Conservation (phyloP, 2,329 filamentous ascomycete genomes). For the Penicillium janthinellum region DNA sequence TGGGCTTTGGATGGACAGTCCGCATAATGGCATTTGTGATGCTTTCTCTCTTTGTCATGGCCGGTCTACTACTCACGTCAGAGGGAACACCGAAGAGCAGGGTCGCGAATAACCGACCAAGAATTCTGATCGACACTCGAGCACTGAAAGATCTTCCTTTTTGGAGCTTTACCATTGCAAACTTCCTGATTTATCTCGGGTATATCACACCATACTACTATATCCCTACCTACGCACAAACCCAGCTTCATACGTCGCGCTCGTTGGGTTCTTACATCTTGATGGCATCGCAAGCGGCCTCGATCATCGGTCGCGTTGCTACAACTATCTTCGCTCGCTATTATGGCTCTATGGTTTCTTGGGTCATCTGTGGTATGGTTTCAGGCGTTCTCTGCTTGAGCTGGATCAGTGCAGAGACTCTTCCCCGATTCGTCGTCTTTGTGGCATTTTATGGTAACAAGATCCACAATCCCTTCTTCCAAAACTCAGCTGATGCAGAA, state of each 20-base stretch:
- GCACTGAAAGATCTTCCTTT: constrained; percentile 52
- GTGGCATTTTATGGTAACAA: constrained; percentile 55
- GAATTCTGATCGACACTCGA: constrained; percentile 46
- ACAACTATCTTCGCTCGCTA: constrained; percentile 59
- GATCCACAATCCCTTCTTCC: not conserved
- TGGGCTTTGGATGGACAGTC: constrained; percentile 62
- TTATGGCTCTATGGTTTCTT: constrained; percentile 59
- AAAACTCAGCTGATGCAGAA: not conserved
- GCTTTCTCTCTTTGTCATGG: constrained; percentile 34
- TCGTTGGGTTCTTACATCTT: constrained; percentile 57
- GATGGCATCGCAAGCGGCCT: constrained; percentile 62
- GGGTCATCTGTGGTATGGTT: constrained; percentile 48
- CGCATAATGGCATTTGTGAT: constrained; percentile 58
- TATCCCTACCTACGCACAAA: constrained; percentile 38
- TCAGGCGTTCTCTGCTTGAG: constrained; percentile 47
- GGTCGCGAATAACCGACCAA: not conserved
- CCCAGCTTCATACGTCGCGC: constrained; percentile 35
- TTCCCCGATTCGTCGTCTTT: constrained; percentile 59
- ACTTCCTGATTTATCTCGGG: constrained; percentile 46
- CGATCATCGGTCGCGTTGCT: constrained; percentile 56
- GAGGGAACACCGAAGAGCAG: constrained; percentile 22
- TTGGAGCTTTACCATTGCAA: constrained; percentile 39
- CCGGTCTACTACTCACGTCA: constrained; percentile 9
- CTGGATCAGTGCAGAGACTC: constrained; percentile 58
- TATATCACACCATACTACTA: constrained; percentile 53